phyloP scores from a whole-genome alignment of 352 stramenopile species.

The Blastocystis sp. region DNA sequence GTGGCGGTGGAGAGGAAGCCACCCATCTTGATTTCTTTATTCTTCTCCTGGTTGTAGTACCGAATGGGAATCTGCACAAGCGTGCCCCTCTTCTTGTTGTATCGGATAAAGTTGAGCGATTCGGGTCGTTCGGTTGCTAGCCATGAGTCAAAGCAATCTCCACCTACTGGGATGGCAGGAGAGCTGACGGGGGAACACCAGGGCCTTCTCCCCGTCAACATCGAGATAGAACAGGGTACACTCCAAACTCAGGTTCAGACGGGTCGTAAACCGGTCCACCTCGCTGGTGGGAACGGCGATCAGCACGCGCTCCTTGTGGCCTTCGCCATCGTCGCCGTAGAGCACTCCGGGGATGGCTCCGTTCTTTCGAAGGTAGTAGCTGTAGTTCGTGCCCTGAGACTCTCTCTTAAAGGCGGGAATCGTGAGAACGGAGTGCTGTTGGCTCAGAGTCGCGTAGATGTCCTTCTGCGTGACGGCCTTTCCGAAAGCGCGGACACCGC shows the following conservation, averaged over 20 bases:
- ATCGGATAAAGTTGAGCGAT: conserved; percentile 41
- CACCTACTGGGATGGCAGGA: conserved; percentile 45
- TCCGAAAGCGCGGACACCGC: background rate
- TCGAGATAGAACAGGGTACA: conserved; percentile 56
- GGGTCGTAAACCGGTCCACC: conserved; percentile 29
- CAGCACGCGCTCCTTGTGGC: conserved; percentile 37
- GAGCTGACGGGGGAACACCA: conserved; percentile 34
- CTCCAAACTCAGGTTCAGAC: conserved; percentile 54
- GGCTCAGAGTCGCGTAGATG: background rate
- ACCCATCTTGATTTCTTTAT: conserved; percentile 51
- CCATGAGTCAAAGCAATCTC: background rate
- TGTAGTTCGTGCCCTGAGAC: conserved; percentile 22
- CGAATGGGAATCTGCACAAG: conserved; percentile 50
- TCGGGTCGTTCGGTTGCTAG: conserved; percentile 30
- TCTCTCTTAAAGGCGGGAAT: conserved; percentile 41
- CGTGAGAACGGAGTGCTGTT: background rate
- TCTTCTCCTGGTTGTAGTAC: conserved; percentile 49
- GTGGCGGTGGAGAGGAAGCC: conserved; percentile 44
- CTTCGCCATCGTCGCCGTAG: conserved; percentile 51
- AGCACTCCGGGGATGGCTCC: conserved; percentile 59
- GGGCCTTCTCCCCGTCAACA: conserved; percentile 3
- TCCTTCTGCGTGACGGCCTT: conserved; percentile 30
- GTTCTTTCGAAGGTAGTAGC: conserved; percentile 32
- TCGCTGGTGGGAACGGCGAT: conserved; percentile 40
- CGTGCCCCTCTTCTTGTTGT: conserved; percentile 34